Base-by-base conservation (phyloP, 495 filamentous ascomycete species). In the Hypoxylon cercidicola region DNA sequence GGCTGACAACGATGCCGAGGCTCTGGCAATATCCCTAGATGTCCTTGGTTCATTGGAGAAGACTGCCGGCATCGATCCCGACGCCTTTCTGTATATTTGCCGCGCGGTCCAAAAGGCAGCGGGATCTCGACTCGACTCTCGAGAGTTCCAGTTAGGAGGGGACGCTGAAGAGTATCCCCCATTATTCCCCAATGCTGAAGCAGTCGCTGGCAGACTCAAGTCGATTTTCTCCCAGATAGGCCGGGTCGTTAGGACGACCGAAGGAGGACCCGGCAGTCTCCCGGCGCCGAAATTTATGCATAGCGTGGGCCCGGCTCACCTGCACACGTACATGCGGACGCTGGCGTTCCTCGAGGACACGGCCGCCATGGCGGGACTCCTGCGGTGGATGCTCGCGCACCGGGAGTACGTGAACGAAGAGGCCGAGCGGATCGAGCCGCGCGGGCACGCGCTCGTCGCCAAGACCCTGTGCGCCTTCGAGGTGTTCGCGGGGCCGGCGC, bases 271-370 rank as follows among this genome's bases (percentile, higher is more conserved):
- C 35, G 39, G 4, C 12, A 3, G n/a, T 13, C 18, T 68, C 1
- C 16, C 47, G 25, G 40, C 9, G 6, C 53, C 43, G 48, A 1
- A 47, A 62, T 28, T 68, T 68, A 45, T 68, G 16, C 68, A 72
- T 39, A 51, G 64, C 13, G 54, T 80, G 21, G 51, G 63, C 1
- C 68, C 73, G n/a, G 54, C 49, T 6, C 70, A 76, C 20, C 12
- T 80, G 2, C 70, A 71, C 39, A 41, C 60, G 9, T 82, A 79
- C 48, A 80, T 82, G 74, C 55, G 68, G 28, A 69, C 74, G 15
- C 60, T 82, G 19, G 77, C 63, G 1, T 72, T 67, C 23, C 68
- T 78, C 20, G 75, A 72, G 20, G 74, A 80, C 34, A 37, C 35
- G 8, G 12, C 45, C 1, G 71, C 63, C 28, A 79, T 81, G 78